These are phyloP conservation scores for Hyphopichia burtonii DNA, from an alignment of 1,139 yeast genomes.

Conservation along the genomic window DNA sequence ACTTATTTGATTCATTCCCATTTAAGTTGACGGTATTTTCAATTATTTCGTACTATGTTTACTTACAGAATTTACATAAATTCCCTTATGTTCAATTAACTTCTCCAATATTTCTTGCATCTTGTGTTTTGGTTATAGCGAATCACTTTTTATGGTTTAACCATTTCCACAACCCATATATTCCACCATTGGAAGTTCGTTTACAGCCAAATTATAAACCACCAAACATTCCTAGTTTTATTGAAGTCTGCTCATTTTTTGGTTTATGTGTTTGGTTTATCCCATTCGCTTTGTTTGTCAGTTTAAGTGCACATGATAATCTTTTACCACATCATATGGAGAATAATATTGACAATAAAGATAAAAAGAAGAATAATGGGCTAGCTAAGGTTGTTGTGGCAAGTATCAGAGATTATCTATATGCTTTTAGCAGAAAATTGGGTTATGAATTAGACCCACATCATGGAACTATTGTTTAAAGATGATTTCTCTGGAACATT, in stretches of 20 bases:
- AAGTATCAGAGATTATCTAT: conserved; percentile 48
- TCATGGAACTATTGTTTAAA: conserved; percentile 47
- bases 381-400: conserved; percentile 63
- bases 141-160: conserved; percentile 92
- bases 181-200: conserved; percentile 57
- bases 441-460: conserved; percentile 67
- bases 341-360: conserved; percentile 28
- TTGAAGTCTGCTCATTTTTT: conserved; percentile 90
- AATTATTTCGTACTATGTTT: conserved; percentile 66
- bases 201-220: conserved; percentile 57
- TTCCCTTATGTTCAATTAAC: conserved; percentile 83
- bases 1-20: conserved; percentile 79
- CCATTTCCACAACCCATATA: conserved; percentile 69
- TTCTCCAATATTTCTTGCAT: conserved; percentile 66
- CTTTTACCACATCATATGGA: conserved; percentile 64
- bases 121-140: conserved; percentile 69
- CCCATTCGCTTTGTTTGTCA: conserved; percentile 89
- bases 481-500: background rate
- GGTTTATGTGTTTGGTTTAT: conserved; percentile 93
- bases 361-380: conserved; percentile 33
- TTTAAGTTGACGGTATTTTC: conserved; percentile 63
- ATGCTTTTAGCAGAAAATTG: conserved; percentile 46
- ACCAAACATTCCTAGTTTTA: conserved; percentile 75
- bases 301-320: conserved; percentile 90
- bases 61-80: conserved; percentile 69